phyloP scores from a whole-genome alignment of 2,329 filamentous ascomycete species.

The Tolypocladium amazonense region DNA sequence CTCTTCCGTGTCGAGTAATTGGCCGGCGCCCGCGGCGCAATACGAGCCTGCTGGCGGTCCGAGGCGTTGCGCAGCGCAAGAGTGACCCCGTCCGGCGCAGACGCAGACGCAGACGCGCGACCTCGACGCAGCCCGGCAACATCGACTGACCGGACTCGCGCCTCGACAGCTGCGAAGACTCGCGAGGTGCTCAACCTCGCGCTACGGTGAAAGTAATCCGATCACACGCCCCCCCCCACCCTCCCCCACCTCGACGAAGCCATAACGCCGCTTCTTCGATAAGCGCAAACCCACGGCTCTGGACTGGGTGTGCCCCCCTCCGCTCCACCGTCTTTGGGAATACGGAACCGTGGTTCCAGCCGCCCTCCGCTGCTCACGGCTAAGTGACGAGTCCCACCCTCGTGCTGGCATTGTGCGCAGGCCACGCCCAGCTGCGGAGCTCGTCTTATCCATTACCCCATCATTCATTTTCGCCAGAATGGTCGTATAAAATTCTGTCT shows the following conservation, averaged over 20 bases:
- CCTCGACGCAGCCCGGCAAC: neutral
- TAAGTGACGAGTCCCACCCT: constrained; percentile 3
- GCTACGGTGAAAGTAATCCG: constrained; percentile 23
- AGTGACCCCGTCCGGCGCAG: neutral
- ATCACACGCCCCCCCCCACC: constrained; percentile 13
- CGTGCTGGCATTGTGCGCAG: constrained; percentile 3
- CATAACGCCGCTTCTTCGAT: constrained; percentile 19
- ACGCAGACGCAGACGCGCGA: neutral
- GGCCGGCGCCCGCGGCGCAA: neutral
- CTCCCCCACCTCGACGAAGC: constrained; percentile 6
- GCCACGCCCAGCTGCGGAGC: constrained; percentile 10
- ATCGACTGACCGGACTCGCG: neutral
- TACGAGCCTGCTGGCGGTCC: neutral
- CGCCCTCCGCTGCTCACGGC: constrained; percentile 2
- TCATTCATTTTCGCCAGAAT: constrained; percentile 12
- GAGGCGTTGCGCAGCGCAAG: neutral
- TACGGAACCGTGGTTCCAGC: constrained; percentile 5
- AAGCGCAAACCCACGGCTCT: constrained; percentile 5
- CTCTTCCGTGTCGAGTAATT: neutral
- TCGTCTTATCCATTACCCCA: constrained; percentile 15
- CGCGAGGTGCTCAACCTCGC: constrained; percentile 6
- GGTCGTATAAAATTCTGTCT: constrained; percentile 20
- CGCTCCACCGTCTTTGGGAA: neutral
- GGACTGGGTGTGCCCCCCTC: constrained; percentile 2
- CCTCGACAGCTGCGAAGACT: neutral